Evolutionary conservation across 2,329 filamentous ascomycete species (phyloP), one percentile per base, ranked within the genome.

Genomic region (Nemania bipapillata): DNA sequence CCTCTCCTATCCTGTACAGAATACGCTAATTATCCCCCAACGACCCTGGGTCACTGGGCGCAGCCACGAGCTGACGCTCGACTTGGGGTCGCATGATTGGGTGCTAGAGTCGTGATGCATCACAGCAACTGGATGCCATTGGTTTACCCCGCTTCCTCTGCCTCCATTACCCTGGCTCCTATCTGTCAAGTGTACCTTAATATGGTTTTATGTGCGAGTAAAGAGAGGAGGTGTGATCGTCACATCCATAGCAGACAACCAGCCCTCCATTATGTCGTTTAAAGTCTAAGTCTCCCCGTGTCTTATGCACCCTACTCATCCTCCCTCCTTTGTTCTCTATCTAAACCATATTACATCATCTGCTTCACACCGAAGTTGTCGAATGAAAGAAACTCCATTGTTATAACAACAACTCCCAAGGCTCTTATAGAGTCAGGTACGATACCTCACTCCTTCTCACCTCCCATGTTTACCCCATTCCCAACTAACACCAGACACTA

Each of bases 111-210:
- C 30, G 68, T 66, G 69, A 74, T 75, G 73, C 67, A 69, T 72
- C 73, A 69, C 37, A 56, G 68, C 64, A 20, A 55, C 59, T 65
- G 52, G 49, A 65, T 72, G 20, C 65, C 60, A 78, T 76, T 76
- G 75, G 74, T 17, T 57, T 76, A 78, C 76, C 77, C 76, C 77
- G 77, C 77, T 77, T 74, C 74, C 68, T 72, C 35, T 69, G 58
- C 62, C 50, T 54, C 65, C 69, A 11, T 58, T 63, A 69, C 71
- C 71, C 73, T 66, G 71, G 74, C 45, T 60, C 66, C 55, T 55
- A 68, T 68, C 63, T 49, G 65, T 50, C 63, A 24, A 60, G 35
- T 47, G n/a, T 37, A 22, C 32, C 42, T n/a, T 50, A 42, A 42
- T 50, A 56, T 60, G 47, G 47, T 42, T 62, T 53, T 9, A 32